A percentile compares a stretch with the other conserved stretches of the same genome.
phyloP scores from a whole-genome alignment of 2,329 filamentous ascomycete species.

The Colletotrichum graminicola region DNA sequence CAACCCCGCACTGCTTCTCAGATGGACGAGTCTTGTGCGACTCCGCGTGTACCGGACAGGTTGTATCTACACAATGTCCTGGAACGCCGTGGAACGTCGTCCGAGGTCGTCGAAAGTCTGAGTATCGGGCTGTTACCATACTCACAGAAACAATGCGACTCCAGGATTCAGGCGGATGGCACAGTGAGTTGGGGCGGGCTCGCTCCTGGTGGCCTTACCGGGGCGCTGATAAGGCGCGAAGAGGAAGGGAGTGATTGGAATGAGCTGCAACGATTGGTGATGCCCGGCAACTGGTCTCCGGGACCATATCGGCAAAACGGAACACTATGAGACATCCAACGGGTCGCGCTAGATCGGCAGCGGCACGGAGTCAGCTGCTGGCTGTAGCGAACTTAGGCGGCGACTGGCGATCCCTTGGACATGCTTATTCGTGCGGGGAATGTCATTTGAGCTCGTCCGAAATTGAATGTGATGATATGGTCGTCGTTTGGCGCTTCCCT shows the following conservation, averaged over 20 bases:
- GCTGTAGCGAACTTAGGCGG: background rate
- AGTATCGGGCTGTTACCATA: background rate
- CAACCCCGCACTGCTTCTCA: background rate
- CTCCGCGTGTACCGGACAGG: background rate
- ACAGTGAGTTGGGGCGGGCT: background rate
- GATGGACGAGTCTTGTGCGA: background rate
- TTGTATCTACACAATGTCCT: background rate
- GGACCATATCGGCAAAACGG: background rate
- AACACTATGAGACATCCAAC: constrained; percentile 14
- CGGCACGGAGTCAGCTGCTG: constrained; percentile 3
- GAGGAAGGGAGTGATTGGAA: background rate
- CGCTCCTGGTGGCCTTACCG: background rate
- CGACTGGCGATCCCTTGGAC: constrained; percentile 7
- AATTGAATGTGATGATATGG: constrained; percentile 22
- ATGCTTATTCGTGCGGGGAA: background rate
- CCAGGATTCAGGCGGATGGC: constrained; percentile 19
- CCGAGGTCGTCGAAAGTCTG: constrained; percentile 14
- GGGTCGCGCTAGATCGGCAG: background rate
- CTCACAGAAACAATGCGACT: constrained; percentile 7
- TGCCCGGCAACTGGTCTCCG: background rate
- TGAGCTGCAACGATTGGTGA: constrained; percentile 3
- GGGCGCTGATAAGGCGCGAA: constrained; percentile 15
- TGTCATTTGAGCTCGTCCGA: constrained; percentile 9
- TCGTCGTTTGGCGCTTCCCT: constrained; percentile 11
- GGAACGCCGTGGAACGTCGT: constrained; percentile 2